phyloP scores from a whole-genome alignment of 768 basidiomycete genomes.

The Pholiota molesta region DNA sequence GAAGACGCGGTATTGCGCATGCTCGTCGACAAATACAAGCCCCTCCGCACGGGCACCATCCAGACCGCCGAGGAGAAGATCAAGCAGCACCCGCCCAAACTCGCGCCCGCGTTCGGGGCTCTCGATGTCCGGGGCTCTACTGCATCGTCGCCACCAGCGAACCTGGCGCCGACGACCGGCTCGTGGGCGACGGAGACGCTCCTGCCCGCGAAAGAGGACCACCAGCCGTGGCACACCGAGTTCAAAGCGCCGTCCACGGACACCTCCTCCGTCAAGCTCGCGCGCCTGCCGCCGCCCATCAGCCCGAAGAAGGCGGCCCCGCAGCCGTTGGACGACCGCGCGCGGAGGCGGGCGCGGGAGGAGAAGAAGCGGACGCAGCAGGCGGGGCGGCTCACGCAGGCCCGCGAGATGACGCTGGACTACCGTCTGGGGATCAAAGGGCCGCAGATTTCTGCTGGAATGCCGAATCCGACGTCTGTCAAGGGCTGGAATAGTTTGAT shows the following conservation, averaged over 20 bases:
- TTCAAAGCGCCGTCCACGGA: conserved; percentile 64
- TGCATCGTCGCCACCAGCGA: conserved; percentile 11
- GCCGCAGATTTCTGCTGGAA: conserved; percentile 17
- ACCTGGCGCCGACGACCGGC: conserved; percentile 29
- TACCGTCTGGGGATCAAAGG: conserved; percentile 65
- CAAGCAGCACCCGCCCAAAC: conserved; percentile 47
- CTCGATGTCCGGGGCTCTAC: conserved; percentile 16
- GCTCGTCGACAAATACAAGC: conserved; percentile 88
- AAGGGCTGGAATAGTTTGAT: conserved; percentile 78
- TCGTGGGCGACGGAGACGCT: conserved; percentile 56
- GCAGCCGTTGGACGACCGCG: conserved; percentile 36
- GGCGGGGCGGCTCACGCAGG: conserved; percentile 60
- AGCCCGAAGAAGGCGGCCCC: conserved; percentile 14
- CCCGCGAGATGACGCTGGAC: conserved; percentile 75
- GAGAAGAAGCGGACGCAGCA: conserved; percentile 51
- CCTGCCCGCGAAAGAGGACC: conserved; percentile 55
- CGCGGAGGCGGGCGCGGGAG: conserved; percentile 49
- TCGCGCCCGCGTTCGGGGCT: conserved; percentile 20
- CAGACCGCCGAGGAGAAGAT: conserved; percentile 69
- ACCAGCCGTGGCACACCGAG: conserved; percentile 72
- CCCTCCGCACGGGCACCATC: conserved; percentile 64
- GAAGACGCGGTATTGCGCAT: conserved; percentile 78
- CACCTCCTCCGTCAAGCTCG: conserved; percentile 54
- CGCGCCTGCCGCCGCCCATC: conserved; percentile 40
- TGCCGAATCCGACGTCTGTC: conserved; percentile 60